Conservation (phyloP, 2,329 filamentous ascomycete genomes). For the Coniochaeta ligniaria region DNA sequence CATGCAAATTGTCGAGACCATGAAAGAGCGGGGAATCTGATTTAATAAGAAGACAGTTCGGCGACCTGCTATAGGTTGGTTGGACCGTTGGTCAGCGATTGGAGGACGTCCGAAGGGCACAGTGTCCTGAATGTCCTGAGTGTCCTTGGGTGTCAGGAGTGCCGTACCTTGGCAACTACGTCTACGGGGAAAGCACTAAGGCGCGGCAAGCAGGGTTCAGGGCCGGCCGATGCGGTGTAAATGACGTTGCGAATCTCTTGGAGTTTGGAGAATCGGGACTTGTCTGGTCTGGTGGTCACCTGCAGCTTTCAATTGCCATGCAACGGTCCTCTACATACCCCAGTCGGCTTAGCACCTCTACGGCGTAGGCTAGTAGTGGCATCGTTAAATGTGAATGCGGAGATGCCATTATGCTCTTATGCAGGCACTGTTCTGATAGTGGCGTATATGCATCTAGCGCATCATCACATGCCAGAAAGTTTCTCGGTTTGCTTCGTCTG, state of each 20-base stretch:
- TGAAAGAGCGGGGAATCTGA: neutral
- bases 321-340: too few species aligned
- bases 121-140: too few species aligned
- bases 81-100: neutral
- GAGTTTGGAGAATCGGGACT: neutral
- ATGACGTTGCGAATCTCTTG: slow-evolving; percentile 1
- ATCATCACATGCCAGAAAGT: slow-evolving; percentile 11
- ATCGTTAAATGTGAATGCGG: too few species aligned
- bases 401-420: too few species aligned
- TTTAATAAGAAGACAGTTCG: neutral
- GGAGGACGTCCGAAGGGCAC: neutral
- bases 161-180: neutral
- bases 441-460: slow-evolving; percentile 6
- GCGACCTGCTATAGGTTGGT: neutral
- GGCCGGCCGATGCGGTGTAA: neutral
- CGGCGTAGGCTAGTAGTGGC: too few species aligned
- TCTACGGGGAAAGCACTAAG: neutral
- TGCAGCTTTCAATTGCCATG: neutral
- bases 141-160: too few species aligned
- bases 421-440: neutral
- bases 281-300: neutral
- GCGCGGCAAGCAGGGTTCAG: neutral
- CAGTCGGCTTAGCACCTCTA: too few species aligned
- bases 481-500: neutral
- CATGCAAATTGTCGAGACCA: neutral